phyloP scores from a whole-genome alignment of 1,284 basidiomycete genomes.

The Schizopora paradoxa region DNA sequence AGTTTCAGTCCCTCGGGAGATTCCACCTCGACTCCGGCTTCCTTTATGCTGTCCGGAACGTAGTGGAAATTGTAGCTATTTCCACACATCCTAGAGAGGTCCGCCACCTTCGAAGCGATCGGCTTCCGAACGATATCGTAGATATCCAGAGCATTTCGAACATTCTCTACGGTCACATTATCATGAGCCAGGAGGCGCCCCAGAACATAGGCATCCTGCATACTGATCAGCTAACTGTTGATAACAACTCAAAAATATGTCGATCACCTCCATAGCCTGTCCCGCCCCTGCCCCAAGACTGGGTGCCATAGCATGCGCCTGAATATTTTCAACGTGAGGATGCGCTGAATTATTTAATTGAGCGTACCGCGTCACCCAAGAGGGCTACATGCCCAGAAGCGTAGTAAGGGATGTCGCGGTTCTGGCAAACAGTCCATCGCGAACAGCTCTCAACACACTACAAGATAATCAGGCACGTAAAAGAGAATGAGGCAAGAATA shows the following conservation, averaged over 20 bases:
- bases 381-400: conserved; percentile 35
- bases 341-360: not conserved
- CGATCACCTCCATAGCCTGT: conserved; percentile 46
- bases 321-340: conserved; percentile 5
- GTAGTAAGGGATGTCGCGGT: conserved; percentile 34
- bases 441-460: conserved; percentile 39
- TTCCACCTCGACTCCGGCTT: conserved; percentile 28
- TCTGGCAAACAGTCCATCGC: conserved; percentile 40
- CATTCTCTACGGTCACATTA: conserved; percentile 31
- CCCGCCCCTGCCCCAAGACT: conserved; percentile 50
- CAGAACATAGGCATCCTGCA: conserved; percentile 49
- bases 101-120: conserved; percentile 36
- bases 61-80: conserved; percentile 34
- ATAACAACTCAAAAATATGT: not conserved
- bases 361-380: conserved; percentile 40
- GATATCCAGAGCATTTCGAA: conserved; percentile 36
- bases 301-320: conserved; percentile 50
- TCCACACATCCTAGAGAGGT: conserved; percentile 41
- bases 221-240: not conserved
- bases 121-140: conserved; percentile 46
- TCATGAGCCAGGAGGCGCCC: conserved; percentile 42
- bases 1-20: conserved; percentile 28
- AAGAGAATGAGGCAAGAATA: not conserved
- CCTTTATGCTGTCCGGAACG: conserved; percentile 24
- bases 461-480: conserved; percentile 7